These are phyloP conservation scores for Ophiocordyceps camponoti-rufipedis DNA, from an alignment of 2,329 filamentous ascomycete species.

Conservation along the genomic window DNA sequence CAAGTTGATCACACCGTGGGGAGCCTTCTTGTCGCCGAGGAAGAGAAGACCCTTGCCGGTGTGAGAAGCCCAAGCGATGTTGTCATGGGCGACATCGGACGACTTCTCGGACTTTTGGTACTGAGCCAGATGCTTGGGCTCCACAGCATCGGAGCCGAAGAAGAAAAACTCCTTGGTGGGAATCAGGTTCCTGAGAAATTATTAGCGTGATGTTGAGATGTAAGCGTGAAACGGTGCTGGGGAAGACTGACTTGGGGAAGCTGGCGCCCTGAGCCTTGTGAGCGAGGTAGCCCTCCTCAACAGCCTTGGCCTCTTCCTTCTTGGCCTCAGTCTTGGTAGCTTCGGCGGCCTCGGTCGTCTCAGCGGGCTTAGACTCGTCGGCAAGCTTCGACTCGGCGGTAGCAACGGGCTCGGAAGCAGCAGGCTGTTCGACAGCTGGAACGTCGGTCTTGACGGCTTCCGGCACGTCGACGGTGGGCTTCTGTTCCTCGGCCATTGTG, in stretches of 20 bases:
- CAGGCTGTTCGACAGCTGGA: conserved; percentile 17
- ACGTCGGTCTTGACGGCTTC: conserved; percentile 36
- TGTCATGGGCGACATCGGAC: conserved; percentile 52
- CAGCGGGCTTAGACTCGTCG: conserved; percentile 4
- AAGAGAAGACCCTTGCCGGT: conserved; percentile 93
- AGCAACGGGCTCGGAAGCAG: conserved; percentile 13
- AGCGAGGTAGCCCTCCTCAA: conserved; percentile 69
- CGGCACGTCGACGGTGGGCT: conserved; percentile 32
- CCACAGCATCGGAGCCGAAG: conserved; percentile 57
- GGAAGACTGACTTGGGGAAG: conserved; percentile 63
- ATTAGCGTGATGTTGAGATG: conserved; percentile 5
- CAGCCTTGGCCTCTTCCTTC: conserved; percentile 42
- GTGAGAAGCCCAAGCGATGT: conserved; percentile 76
- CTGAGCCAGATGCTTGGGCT: conserved; percentile 51
- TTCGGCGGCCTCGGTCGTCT: conserved; percentile 19
- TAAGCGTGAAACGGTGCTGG: not conserved
- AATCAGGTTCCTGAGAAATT: conserved; percentile 51
- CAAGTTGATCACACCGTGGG: conserved; percentile 68
- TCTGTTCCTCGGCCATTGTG: conserved; percentile 55
- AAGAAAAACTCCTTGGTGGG: conserved; percentile 91
- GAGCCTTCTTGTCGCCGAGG: conserved; percentile 70
- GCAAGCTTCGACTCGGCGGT: conserved; percentile 15
- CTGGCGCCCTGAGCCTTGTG: conserved; percentile 75
- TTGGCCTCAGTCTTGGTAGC: conserved; percentile 22
- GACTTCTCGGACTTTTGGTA: conserved; percentile 87